Percentiles rank a stretch among this genome's conserved stretches.
These are phyloP conservation scores for Elsinoe batatas DNA, from an alignment of 2,329 filamentous ascomycete species.

Conservation along the genomic window DNA sequence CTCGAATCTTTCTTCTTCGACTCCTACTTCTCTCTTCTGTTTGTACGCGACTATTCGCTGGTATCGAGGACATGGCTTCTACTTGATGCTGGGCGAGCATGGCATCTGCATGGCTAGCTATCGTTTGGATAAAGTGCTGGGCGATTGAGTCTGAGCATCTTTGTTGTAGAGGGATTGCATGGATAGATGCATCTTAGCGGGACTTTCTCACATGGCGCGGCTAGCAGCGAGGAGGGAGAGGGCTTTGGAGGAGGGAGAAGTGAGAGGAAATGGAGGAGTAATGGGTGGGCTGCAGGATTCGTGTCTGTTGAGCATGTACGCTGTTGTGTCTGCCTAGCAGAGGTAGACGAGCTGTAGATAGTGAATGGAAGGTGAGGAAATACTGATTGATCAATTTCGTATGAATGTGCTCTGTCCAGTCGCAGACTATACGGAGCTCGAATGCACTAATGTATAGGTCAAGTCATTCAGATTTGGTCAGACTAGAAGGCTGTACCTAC, in stretches of 20 bases:
- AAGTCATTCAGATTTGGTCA: no score
- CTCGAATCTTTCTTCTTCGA: neutral
- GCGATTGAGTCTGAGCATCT: neutral
- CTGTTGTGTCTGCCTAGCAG: neutral
- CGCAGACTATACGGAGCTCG: no score
- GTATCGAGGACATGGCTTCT: neutral
- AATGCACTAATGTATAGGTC: no score
- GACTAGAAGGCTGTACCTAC: no score
- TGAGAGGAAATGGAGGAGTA: neutral
- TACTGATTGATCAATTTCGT: neutral
- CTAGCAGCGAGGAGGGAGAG: neutral
- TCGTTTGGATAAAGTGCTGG: neutral
- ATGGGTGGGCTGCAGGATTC: neutral
- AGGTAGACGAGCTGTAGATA: constrained; percentile 8
- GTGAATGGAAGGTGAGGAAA: neutral
- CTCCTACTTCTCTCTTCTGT: neutral
- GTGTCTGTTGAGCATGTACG: neutral
- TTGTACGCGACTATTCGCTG: neutral
- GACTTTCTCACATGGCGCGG: neutral
- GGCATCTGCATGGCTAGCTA: neutral
- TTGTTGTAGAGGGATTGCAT: neutral
- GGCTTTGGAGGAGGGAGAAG: neutral
- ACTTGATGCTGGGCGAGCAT: neutral
- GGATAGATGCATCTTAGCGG: neutral
- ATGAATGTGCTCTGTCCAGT: no score